Evolutionary conservation across 2,329 filamentous ascomycete genomes (phyloP).

Genomic region (Aspergillus fischeri): DNA sequence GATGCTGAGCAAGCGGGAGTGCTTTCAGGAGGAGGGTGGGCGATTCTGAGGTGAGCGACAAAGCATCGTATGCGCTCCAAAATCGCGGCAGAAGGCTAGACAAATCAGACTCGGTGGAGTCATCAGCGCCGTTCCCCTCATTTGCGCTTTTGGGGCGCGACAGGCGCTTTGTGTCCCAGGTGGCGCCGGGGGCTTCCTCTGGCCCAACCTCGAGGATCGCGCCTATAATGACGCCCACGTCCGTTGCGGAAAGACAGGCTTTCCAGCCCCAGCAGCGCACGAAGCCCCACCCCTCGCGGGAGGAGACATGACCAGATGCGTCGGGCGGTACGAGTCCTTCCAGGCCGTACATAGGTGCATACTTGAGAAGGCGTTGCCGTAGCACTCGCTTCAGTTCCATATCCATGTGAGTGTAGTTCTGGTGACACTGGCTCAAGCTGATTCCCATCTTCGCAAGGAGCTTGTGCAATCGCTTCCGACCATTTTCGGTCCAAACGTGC

Average conservation of each 20-base stretch:
- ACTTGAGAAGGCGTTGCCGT: conserved; percentile 80
- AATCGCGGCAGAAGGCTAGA: conserved; percentile 46
- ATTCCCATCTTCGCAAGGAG: conserved; percentile 97
- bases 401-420: conserved; percentile 97
- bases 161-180: conserved; percentile 30
- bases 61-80: conserved; percentile 57
- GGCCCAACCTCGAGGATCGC: conserved; percentile 85
- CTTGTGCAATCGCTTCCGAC: conserved; percentile 85
- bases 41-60: conserved; percentile 44
- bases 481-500: conserved; percentile 90
- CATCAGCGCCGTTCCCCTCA: conserved; percentile 14
- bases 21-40: conserved; percentile 62
- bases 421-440: conserved; percentile 86
- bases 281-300: conserved; percentile 93
- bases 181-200: conserved; percentile 25
- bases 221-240: conserved; percentile 88
- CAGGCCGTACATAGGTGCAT: conserved; percentile 87
- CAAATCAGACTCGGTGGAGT: conserved; percentile 22
- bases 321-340: conserved; percentile 85
- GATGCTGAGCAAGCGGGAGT: conserved; percentile 77
- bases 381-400: conserved; percentile 90
- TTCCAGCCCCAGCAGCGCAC: conserved; percentile 98
- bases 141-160: conserved; percentile 18
- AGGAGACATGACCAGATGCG: conserved; percentile 65
- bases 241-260: conserved; percentile 85